Conservation (phyloP, 768 basidiomycete species). For the Pleurotus salmoneostramineus region DNA sequence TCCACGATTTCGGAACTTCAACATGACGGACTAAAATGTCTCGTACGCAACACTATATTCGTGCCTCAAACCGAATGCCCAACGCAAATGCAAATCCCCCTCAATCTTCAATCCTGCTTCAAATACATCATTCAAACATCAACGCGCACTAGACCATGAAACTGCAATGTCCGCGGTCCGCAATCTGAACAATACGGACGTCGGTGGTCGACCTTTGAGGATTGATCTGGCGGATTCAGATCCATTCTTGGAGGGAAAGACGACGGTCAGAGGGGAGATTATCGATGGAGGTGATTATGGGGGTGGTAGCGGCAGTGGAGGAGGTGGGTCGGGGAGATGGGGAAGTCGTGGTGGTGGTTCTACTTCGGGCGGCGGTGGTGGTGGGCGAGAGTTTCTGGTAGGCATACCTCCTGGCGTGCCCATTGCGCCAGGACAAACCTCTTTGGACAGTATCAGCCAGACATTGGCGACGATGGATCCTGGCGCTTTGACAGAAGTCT, state of each 20-base stretch:
- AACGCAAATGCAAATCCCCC: neutral
- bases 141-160: conserved; percentile 69
- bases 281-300: conserved; percentile 61
- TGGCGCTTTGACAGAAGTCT: conserved; percentile 83
- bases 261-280: conserved; percentile 80
- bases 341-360: conserved; percentile 31
- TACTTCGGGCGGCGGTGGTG: conserved; percentile 12
- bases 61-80: too few relatives aligned
- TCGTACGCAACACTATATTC: too few relatives aligned
- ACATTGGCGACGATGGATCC: conserved; percentile 83
- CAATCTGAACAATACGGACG: conserved; percentile 90
- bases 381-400: conserved; percentile 44
- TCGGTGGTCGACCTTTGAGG: conserved; percentile 88
- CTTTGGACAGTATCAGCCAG: conserved; percentile 82
- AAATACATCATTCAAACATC: conserved; percentile 5
- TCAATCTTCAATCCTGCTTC: conserved; percentile 9
- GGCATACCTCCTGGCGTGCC: conserved; percentile 74
- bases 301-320: conserved; percentile 16
- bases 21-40: neutral
- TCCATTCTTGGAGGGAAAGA: conserved; percentile 88
- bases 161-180: conserved; percentile 94
- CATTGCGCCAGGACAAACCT: conserved; percentile 62
- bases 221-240: conserved; percentile 95
- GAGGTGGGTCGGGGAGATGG: conserved; percentile 48
- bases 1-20: neutral